These are phyloP conservation scores for Tetrahymena borealis DNA, from an alignment of 73 alveolate species.

Conservation along the genomic window DNA sequence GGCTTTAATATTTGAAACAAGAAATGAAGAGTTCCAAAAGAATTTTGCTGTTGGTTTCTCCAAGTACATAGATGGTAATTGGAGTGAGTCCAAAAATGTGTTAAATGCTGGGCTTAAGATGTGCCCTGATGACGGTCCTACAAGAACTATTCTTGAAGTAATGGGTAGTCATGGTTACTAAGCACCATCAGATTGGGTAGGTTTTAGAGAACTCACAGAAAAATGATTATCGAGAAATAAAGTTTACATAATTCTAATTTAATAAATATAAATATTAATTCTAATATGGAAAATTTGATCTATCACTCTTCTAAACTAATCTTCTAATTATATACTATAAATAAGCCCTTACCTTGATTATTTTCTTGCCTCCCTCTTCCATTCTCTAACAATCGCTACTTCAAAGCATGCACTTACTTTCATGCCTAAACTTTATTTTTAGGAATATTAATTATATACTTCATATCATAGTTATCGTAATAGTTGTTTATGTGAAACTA, in stretches of 20 bases:
- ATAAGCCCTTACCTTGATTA: too few relatives aligned
- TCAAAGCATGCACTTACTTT: too few relatives aligned
- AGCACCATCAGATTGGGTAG: conserved; percentile 85
- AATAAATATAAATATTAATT: too few relatives aligned
- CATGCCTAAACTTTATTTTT: too few relatives aligned
- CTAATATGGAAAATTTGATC: too few relatives aligned
- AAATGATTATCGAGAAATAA: conserved; percentile 38
- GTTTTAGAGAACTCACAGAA: conserved; percentile 74
- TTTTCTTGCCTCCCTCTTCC: too few relatives aligned
- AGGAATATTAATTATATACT: too few relatives aligned
- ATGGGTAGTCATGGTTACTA: conserved; percentile 46
- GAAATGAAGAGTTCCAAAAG: conserved; percentile 18
- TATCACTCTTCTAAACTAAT: too few relatives aligned
- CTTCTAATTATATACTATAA: too few relatives aligned
- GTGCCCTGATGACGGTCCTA: conserved; percentile 70
- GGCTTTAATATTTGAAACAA: neutral
- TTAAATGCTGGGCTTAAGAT: conserved; percentile 36
- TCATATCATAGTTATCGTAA: too few relatives aligned
- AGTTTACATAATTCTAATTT: neutral
- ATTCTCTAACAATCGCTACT: too few relatives aligned
- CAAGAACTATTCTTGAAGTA: conserved; percentile 43
- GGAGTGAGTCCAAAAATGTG: conserved; percentile 46
- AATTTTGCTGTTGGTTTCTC: conserved; percentile 34
- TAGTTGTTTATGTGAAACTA: too few relatives aligned
- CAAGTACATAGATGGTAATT: conserved; percentile 45